Conservation (phyloP, 164 flowering plant genomes). For the Houttuynia cordata region DNA sequence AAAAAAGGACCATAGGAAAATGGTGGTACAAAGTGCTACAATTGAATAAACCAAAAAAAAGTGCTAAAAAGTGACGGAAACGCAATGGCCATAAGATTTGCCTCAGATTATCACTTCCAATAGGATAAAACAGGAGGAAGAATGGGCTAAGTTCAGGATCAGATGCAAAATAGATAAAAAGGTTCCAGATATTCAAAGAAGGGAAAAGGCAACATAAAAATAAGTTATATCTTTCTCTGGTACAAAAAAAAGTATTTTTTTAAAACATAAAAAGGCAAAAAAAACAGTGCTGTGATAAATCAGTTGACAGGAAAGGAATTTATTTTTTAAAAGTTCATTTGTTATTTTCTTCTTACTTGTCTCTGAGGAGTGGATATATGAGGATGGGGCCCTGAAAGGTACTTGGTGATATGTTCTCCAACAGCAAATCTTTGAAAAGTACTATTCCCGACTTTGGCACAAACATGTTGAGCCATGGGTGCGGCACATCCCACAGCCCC, state of each 20-base stretch:
- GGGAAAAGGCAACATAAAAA: neutral
- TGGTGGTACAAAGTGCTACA: neutral
- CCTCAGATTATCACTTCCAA: neutral
- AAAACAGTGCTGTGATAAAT: neutral
- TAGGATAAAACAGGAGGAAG: neutral
- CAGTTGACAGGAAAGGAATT: neutral
- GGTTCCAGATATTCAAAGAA: neutral
- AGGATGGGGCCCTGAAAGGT: constrained; percentile 25
- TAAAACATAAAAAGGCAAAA: neutral
- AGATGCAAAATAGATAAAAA: neutral
- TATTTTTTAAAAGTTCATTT: no score
- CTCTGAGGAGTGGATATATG: constrained; percentile 23
- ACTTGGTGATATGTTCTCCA: constrained; percentile 19
- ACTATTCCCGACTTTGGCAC: constrained; percentile 25
- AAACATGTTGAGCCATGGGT: constrained; percentile 40
- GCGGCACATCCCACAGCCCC: constrained; percentile 39
- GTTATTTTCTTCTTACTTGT: constrained; percentile 22
- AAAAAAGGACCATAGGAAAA: neutral
- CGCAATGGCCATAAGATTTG: neutral
- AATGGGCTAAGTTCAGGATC: neutral
- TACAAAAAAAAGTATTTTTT: no score
- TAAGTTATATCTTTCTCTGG: no score
- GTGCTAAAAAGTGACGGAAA: no score
- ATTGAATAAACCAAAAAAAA: no score
- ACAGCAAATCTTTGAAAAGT: constrained; percentile 19